These are phyloP conservation scores for Scolecobasidium constrictum DNA, from an alignment of 2,329 filamentous ascomycete species.

Conservation along the genomic window DNA sequence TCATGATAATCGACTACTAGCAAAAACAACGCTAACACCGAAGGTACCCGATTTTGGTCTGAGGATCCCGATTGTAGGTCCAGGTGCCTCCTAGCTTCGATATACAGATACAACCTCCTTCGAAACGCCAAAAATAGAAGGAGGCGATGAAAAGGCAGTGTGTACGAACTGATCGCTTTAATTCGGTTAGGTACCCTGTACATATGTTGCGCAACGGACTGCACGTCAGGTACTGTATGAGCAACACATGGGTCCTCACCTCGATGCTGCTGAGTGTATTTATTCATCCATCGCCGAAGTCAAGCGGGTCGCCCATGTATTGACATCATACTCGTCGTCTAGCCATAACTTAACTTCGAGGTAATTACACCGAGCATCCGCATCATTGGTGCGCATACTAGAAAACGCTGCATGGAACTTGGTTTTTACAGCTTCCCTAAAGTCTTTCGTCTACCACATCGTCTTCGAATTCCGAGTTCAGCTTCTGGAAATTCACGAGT, in stretches of 20 bases:
- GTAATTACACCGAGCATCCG: too few relatives aligned
- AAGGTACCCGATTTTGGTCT: conserved; percentile 7
- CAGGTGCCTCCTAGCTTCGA: conserved; percentile 1
- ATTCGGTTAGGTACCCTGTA: too few relatives aligned
- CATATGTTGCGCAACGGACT: conserved; percentile 3
- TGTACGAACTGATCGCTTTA: conserved; percentile 1
- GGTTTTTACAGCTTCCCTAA: conserved; percentile 7
- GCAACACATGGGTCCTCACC: too few relatives aligned
- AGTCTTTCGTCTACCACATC: conserved; percentile 3
- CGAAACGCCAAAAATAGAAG: conserved; percentile 2
- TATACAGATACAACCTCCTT: background rate
- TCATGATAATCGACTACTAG: conserved; percentile 4
- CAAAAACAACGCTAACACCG: background rate
- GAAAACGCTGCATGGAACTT: too few relatives aligned
- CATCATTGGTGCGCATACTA: too few relatives aligned
- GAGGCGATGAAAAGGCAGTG: conserved; percentile 6
- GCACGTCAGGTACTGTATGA: too few relatives aligned
- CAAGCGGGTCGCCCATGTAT: too few relatives aligned
- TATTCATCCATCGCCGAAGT: too few relatives aligned
- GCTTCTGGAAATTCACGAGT: conserved; percentile 7
- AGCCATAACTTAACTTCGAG: too few relatives aligned
- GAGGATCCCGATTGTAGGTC: conserved; percentile 6
- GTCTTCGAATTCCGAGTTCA: conserved; percentile 7
- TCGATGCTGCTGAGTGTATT: too few relatives aligned
- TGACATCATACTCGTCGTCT: too few relatives aligned